These are phyloP conservation scores for Tremella mesenterica DNA, from an alignment of 768 basidiomycete genomes.

Conservation along the genomic window DNA sequence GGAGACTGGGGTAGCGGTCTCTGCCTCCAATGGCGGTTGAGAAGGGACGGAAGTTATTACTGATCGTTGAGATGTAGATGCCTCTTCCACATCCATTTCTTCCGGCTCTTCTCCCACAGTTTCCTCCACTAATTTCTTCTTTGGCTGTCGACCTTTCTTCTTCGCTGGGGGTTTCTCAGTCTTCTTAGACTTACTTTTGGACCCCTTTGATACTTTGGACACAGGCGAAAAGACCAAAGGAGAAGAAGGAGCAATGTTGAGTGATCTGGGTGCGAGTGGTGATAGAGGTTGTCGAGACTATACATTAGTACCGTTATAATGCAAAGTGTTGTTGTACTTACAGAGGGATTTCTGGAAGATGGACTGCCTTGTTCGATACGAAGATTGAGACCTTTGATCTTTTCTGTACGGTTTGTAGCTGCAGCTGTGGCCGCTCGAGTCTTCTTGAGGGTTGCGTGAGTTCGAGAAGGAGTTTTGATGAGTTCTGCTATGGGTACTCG, in stretches of 20 bases:
- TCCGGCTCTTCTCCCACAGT: not conserved
- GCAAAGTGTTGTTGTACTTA: not conserved
- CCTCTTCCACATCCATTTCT: not conserved
- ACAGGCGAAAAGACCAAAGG: conserved; percentile 3
- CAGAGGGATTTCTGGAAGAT: conserved; percentile 11
- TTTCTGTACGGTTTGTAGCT: conserved; percentile 30
- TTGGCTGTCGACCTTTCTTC: conserved; percentile 4
- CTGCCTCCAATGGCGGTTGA: too few relatives aligned
- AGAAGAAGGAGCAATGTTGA: conserved; percentile 15
- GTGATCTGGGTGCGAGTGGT: conserved; percentile 25
- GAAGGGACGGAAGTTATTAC: too few relatives aligned
- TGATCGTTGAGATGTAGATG: too few relatives aligned
- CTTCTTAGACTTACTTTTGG: conserved; percentile 4
- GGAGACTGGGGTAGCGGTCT: too few relatives aligned
- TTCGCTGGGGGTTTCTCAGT: conserved; percentile 5
- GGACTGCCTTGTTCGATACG: conserved; percentile 22
- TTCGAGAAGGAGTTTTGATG: conserved; percentile 41
- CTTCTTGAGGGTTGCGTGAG: conserved; percentile 38
- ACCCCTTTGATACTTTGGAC: conserved; percentile 3
- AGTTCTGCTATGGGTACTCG: conserved; percentile 33
- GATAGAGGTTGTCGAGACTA: conserved; percentile 20
- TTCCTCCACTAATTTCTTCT: not conserved
- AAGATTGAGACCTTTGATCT: conserved; percentile 24
- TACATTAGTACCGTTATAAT: not conserved
- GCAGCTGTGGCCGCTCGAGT: conserved; percentile 35